These are phyloP conservation scores for Botrytis paeoniae DNA, from an alignment of 2,329 filamentous ascomycete species.

Conservation along the genomic window DNA sequence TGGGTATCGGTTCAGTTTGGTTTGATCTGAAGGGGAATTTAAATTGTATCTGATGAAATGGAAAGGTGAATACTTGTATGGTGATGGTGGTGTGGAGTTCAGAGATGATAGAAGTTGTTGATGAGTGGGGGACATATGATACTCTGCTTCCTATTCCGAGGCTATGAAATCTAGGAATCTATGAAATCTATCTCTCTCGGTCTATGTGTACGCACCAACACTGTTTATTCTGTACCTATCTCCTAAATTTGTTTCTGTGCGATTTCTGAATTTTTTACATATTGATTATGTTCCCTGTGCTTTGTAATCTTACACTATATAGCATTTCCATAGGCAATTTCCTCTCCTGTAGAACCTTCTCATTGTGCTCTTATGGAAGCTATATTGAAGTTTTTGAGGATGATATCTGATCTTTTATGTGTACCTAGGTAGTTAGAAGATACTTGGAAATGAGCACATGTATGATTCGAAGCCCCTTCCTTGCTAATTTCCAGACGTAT, in stretches of 20 bases:
- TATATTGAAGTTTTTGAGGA: accelerated
- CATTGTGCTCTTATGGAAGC: background rate
- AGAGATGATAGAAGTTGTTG: accelerated
- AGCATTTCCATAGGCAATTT: accelerated
- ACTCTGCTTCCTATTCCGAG: background rate
- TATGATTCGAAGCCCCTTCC: background rate
- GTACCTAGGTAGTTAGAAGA: background rate
- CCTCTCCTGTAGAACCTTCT: background rate
- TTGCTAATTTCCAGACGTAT: background rate
- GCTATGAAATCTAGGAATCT: background rate
- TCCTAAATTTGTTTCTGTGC: background rate
- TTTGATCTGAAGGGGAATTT: too few species aligned
- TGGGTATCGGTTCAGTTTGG: background rate
- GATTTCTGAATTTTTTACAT: background rate
- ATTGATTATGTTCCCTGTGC: background rate
- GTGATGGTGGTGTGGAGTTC: accelerated
- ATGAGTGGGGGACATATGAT: background rate
- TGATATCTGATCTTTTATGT: background rate
- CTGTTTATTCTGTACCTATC: background rate
- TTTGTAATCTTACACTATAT: background rate
- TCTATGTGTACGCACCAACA: too few species aligned
- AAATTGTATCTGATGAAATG: too few species aligned
- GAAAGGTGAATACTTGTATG: background rate
- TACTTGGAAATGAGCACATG: background rate
- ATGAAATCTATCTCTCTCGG: background rate